A percentile compares a stretch with the other conserved stretches of the same genome.
phyloP scores from a whole-genome alignment of 345 rosid species.

The Laguncularia racemosa region DNA sequence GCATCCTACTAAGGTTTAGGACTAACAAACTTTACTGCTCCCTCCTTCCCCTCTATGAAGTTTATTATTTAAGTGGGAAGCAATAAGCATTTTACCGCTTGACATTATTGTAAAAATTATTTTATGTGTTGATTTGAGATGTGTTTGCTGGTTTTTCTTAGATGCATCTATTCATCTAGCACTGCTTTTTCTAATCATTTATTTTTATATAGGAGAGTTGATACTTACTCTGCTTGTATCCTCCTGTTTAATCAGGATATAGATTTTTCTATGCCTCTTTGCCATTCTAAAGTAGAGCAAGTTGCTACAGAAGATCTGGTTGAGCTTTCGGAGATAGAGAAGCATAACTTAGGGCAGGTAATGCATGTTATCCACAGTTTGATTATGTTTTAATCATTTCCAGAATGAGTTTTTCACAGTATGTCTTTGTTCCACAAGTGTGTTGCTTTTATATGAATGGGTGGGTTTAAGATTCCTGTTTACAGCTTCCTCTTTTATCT shows the following conservation, averaged over 20 bases:
- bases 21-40: no score
- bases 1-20: no score
- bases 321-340: slow-evolving; percentile 94
- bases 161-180: not conserved
- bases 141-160: no score
- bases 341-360: slow-evolving; percentile 93
- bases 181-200: not conserved
- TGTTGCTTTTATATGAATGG: not conserved
- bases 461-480: no score
- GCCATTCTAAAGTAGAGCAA: slow-evolving; percentile 76
- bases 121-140: no score
- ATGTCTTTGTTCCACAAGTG: not conserved
- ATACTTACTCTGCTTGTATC: slow-evolving; percentile 3
- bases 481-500: slow-evolving; percentile 1
- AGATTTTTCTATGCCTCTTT: slow-evolving; percentile 89
- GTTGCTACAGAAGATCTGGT: slow-evolving; percentile 70
- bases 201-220: slow-evolving; percentile 5
- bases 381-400: not conserved
- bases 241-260: slow-evolving; percentile 46
- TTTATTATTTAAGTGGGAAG: no score
- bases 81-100: no score
- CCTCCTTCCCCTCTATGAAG: no score
- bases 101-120: no score
- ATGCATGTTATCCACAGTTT: not conserved
- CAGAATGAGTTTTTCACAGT: not conserved